Percentiles rank a stretch among this genome's conserved stretches.
Evolutionary conservation across 23 red algal species (phyloP).

Genomic region (Gracilariopsis chorda): DNA sequence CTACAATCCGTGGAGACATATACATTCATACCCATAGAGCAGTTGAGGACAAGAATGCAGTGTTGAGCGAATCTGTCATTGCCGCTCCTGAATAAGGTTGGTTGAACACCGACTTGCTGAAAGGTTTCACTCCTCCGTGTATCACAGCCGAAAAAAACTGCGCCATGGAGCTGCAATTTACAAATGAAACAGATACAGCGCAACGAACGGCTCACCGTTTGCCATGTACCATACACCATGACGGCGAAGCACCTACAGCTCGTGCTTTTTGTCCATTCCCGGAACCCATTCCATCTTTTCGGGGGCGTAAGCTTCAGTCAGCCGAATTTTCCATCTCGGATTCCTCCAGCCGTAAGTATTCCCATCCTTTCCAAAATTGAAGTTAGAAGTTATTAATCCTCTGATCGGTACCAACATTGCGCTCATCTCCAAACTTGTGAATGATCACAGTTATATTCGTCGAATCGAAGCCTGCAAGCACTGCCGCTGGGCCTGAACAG

Average conservation of each 20-base stretch:
- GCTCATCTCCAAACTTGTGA: neutral
- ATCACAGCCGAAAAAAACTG: too few species aligned
- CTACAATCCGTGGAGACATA: too few species aligned
- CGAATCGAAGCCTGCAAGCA: neutral
- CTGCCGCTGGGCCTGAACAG: neutral
- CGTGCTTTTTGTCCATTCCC: constrained; percentile 61
- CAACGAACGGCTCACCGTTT: constrained; percentile 16
- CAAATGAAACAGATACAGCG: neutral
- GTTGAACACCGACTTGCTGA: too few species aligned
- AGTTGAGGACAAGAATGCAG: too few species aligned
- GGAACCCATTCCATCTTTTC: constrained; percentile 35
- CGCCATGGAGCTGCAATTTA: constrained; percentile 32
- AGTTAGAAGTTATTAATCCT: too few species aligned
- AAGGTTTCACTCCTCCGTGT: too few species aligned
- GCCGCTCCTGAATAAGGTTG: too few species aligned
- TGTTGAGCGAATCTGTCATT: too few species aligned
- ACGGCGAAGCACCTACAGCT: constrained; percentile 34
- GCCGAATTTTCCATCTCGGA: constrained; percentile 5
- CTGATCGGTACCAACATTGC: too few species aligned
- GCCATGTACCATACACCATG: constrained; percentile 46
- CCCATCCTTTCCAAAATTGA: too few species aligned
- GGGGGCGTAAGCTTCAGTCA: constrained; percentile 16
- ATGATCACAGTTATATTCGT: neutral
- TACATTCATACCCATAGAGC: too few species aligned
- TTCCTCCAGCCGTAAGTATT: constrained; percentile 3